Base-by-base conservation (phyloP, 2,329 filamentous ascomycete species). In the Emydomyces testavorans region DNA sequence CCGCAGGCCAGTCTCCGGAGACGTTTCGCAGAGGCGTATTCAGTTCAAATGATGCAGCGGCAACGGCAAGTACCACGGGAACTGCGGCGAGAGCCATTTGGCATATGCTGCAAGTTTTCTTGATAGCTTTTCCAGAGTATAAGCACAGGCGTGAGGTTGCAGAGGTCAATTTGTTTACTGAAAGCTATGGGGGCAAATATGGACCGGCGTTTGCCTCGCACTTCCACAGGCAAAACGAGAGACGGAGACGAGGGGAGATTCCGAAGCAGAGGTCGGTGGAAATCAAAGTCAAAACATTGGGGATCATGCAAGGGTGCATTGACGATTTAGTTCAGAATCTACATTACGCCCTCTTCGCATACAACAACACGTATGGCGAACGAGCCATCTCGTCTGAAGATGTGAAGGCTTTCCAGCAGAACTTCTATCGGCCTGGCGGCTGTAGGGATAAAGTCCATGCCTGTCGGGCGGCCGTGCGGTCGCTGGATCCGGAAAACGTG, bases 61-160 rank as follows among this genome's bases (percentile, higher is more conserved):
- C 63, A 2, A 71, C 70, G 1, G 70, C 74, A 0, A 74, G 73
- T 35, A 71, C 68, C 4, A 76, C 73, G 0, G 62, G 69, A 40
- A 74, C 73, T 54, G 70, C 73, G 18, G 75, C 73, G 6, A 67
- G 69, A 51, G 70, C 72, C 3, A 62, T 78, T 6, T 80, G 77
- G 76, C 70, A 75, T 55, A 78, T 79, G 60, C 69, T 75, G 1
- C 77, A 80, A 57, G 71, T 71, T 1, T 85, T 80, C 68, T 76
- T 79, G 44, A 68, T 74, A 2, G 72, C 76, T 21, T 84, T 84
- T 49, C 78, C 77, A 0, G 68, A 71, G 21, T 82, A 83, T 57
- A 71, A 75, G 57, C 72, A 72, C 2, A 71, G 15, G 13, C 13
- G 36, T 6, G 29, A 42, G 2, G 16, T 10, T 32, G 20, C 48